Base-by-base conservation (phyloP, 2,329 filamentous ascomycete species). In the Torrubiella hemipterigena region DNA sequence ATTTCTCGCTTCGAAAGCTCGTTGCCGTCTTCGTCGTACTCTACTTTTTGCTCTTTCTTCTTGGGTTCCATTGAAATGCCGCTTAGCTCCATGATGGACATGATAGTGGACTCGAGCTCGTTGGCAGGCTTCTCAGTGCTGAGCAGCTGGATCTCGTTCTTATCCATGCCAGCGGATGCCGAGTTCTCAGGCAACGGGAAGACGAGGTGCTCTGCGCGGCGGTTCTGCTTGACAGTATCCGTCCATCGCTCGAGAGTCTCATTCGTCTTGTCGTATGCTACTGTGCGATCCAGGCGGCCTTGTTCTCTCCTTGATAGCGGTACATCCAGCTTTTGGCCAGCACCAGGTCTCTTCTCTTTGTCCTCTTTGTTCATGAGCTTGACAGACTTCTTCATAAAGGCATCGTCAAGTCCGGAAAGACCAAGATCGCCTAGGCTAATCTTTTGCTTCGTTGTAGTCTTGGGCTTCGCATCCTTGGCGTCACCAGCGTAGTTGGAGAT, bases 181-280 rank as follows among this genome's bases (percentile, higher is more conserved):
- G 77, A 73, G 23, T 77, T 79, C 45, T 85, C 79, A 3, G 79
- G 70, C 0, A 96, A 67, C 5, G 91, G 91, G 48, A 98, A 98
- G 14, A 78, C 67, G 10, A 98, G 64, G 52, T 94, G 85, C 40
- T 96, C 91, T 2, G 89, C 87, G 43, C 85, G 73, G 37, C 91
- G 80, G 54, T 95, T 95, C 19, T 84, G 76, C 58, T 95, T 93
- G 47, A 98, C 86, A 0, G 91, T 96, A 38, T 95, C 89, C 19
- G 80, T 80, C 91, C 91, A 98, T 45, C 85, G 76, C 40, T 83
- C 77, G 17, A 98, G 65, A 0, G 86, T 89, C 54, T 95, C 80
- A 47, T 93, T 94, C 30, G 85, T 87, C 63, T 94, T 87, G 21
- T 86, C 76, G 45, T 87, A 93, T 3, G 91, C 91, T 16, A 77